A percentile compares a stretch with the other conserved stretches of the same genome.
Evolutionary conservation across 768 basidiomycete genomes (phyloP).

Genomic region (Tulasnella sp.): DNA sequence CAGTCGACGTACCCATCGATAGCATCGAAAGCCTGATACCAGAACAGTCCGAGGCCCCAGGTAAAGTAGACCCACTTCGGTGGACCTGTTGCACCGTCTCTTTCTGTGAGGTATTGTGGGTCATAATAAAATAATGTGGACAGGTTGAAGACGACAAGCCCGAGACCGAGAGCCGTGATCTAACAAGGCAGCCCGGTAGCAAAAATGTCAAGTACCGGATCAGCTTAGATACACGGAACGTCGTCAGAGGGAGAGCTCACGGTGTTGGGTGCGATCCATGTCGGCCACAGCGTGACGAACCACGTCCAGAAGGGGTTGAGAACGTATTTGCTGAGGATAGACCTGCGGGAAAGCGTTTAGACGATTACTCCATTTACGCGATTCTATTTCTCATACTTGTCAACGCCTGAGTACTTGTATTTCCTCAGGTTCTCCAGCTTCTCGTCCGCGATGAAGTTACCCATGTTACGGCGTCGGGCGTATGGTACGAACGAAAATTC

Average conservation of each 20-base stretch:
- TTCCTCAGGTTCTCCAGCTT: constrained; percentile 68
- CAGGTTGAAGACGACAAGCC: constrained; percentile 77
- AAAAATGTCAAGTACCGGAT: background rate
- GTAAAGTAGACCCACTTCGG: constrained; percentile 90
- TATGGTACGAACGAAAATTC: background rate
- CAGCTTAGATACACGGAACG: background rate
- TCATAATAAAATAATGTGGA: constrained; percentile 76
- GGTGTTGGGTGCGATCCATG: constrained; percentile 78
- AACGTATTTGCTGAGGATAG: constrained; percentile 63
- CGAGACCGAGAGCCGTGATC: constrained; percentile 85
- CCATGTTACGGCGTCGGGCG: background rate
- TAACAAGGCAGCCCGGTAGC: constrained; percentile 29
- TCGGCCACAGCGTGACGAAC: constrained; percentile 84
- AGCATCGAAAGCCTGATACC: constrained; percentile 84
- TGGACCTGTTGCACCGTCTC: constrained; percentile 51
- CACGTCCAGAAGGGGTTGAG: constrained; percentile 85
- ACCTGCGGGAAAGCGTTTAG: constrained; percentile 40
- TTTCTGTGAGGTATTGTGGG: constrained; percentile 61
- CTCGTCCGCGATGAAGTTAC: constrained; percentile 41
- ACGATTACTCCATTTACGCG: background rate
- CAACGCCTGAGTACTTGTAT: constrained; percentile 73
- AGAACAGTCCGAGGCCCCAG: constrained; percentile 81
- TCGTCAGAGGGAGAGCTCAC: constrained; percentile 39
- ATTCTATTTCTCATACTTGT: constrained; percentile 46
- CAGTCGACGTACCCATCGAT: constrained; percentile 67